These are phyloP conservation scores for Ascochyta pisi DNA, from an alignment of 2,329 filamentous ascomycete species.

Conservation along the genomic window DNA sequence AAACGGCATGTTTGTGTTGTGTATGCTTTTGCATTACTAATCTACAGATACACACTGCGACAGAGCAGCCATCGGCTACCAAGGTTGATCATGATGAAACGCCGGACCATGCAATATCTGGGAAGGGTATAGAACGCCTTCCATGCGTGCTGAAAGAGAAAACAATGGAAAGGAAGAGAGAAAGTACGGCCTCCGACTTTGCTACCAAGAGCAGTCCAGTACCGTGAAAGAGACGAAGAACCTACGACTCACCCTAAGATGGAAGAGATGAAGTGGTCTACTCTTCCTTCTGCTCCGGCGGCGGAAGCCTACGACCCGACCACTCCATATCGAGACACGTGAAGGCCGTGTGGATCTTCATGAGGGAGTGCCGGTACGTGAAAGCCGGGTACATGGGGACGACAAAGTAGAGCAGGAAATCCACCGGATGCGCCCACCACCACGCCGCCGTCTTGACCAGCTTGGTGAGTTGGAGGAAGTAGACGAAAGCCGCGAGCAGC, in stretches of 20 bases:
- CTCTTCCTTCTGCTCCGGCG: background rate
- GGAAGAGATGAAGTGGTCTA: background rate
- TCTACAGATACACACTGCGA: background rate
- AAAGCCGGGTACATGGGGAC: conserved; percentile 28
- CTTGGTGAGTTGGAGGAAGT: conserved; percentile 28
- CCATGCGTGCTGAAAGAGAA: background rate
- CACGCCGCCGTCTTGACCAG: conserved; percentile 32
- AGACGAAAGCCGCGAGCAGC: conserved; percentile 9
- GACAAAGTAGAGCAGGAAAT: conserved; percentile 31
- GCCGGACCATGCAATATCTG: background rate
- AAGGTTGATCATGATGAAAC: background rate
- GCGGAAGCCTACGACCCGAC: conserved; percentile 21
- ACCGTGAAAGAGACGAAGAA: no score
- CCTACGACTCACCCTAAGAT: no score
- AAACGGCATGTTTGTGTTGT: no score
- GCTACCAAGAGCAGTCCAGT: no score
- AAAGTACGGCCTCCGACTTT: background rate
- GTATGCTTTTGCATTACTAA: background rate
- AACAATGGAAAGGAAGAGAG: background rate
- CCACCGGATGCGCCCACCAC: conserved; percentile 26
- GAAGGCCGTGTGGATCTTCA: conserved; percentile 27
- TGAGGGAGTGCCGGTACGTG: conserved; percentile 24
- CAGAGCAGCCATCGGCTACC: background rate
- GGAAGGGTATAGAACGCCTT: background rate
- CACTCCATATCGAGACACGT: conserved; percentile 26